Conservation (phyloP, 345 rosid genomes). For the Camelina neglecta region DNA sequence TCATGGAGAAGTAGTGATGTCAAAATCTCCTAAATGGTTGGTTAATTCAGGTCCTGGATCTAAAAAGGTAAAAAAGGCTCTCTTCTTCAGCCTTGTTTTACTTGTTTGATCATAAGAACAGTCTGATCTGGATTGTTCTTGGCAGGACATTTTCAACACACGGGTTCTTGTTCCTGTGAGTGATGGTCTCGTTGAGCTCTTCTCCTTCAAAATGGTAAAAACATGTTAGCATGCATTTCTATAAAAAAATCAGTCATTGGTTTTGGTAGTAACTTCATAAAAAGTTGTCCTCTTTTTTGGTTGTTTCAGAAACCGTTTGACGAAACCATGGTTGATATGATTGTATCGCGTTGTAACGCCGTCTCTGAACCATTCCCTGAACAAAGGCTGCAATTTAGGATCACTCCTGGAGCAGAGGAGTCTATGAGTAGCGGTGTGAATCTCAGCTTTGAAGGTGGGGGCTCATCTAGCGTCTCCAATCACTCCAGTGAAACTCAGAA, state of each 20-base stretch:
- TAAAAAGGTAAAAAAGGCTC: conserved; percentile 46
- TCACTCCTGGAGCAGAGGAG: conserved; percentile 39
- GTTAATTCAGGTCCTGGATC: conserved; percentile 44
- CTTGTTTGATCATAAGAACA: conserved; percentile 12
- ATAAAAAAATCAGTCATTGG: background rate
- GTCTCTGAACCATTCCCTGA: conserved; percentile 39
- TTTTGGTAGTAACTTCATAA: conserved; percentile 8
- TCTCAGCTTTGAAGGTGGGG: conserved; percentile 52
- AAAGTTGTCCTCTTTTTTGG: background rate
- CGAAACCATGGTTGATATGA: conserved; percentile 55
- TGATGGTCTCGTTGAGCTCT: conserved; percentile 89
- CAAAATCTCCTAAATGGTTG: conserved; percentile 68
- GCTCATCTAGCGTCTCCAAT: conserved; percentile 56
- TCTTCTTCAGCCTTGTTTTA: conserved; percentile 1
- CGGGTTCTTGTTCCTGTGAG: conserved; percentile 69
- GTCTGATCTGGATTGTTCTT: conserved; percentile 8
- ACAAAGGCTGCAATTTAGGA: conserved; percentile 13
- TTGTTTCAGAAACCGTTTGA: conserved; percentile 67
- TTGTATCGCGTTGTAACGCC: conserved; percentile 51
- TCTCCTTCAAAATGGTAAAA: conserved; percentile 62
- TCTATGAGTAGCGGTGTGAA: conserved; percentile 32
- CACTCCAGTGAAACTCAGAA: conserved; percentile 48
- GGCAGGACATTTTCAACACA: conserved; percentile 63
- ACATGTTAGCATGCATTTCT: conserved; percentile 21
- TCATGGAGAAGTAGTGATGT: conserved; percentile 79